Evolutionary conservation across 176 grass and related monocot genomes (phyloP), one percentile per base, ranked within the genome.

Genomic region (Poa pratensis): DNA sequence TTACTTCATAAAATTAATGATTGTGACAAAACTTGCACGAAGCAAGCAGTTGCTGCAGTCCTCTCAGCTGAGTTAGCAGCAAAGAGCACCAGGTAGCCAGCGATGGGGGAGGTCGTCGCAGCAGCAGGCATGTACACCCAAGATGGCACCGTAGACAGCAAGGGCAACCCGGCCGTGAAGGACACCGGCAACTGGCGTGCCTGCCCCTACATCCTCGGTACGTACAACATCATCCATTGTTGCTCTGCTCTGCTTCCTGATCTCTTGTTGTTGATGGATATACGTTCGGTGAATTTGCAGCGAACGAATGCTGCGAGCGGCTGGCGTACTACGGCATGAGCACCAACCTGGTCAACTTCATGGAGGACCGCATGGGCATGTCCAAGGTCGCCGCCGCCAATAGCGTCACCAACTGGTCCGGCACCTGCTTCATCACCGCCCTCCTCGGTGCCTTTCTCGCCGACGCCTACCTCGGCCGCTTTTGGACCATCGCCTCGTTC

Each of bases 401-500:
- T 69, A 96, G 84, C 60, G 94, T 96, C 69, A 96, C 87, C 30
- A 96, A 91, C 89, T 96, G 94, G 94, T 6, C 19, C 0, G 94
- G 94, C 16, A 96, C 89, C 9, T 96, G 94, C 88, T 96, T 91
- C 68, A 86, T 94, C 78, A 96, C 91, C 22, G 80, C 94, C 5
- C 82, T 97, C 49, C 59, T 97, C 24, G 94, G 94, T 4, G 94
- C 92, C 6, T 97, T 97, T 84, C 46, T 97, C 27, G 94, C 94
- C 43, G 94, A 97, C 58, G 92, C 94, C 12, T 97, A 97, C 84
- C 43, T 94, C 62, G 94, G 94, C 14, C 78, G 92, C 26, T 97
- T 80, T 76, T 90, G 87, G 90, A 94, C 92, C 30, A 94, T 97
- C 20, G 87, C 91, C 32, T 80, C 72, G 77, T 97, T 97, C 94